These are phyloP conservation scores for Sanghuangporus weigelae DNA, from an alignment of 1,284 basidiomycete genomes.

Conservation along the genomic window DNA sequence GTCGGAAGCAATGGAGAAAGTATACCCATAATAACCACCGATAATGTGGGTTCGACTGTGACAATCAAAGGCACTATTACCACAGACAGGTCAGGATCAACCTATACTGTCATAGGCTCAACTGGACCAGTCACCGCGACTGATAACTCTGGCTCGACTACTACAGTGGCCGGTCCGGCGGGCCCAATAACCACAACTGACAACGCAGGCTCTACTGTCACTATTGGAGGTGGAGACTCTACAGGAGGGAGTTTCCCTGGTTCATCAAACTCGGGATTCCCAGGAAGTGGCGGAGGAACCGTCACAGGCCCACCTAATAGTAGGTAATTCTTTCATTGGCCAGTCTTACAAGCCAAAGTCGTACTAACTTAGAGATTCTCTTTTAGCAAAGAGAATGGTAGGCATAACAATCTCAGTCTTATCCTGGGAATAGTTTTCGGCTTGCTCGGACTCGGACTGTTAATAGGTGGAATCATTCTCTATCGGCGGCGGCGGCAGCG, in stretches of 20 bases:
- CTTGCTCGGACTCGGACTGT: not conserved
- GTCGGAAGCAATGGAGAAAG: not conserved
- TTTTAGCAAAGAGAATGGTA: not conserved
- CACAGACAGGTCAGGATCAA: not conserved
- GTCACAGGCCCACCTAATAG: slow-evolving; percentile 8
- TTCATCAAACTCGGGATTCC: not conserved
- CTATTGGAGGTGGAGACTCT: not conserved
- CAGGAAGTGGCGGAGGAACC: slow-evolving; percentile 15
- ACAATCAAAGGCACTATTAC: not conserved
- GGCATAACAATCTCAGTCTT: not conserved
- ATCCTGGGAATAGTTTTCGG: slow-evolving; percentile 13
- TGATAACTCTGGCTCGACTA: not conserved
- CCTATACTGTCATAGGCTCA: not conserved
- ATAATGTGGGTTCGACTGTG: not conserved
- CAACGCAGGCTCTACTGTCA: slow-evolving; percentile 1
- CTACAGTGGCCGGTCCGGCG: not conserved
- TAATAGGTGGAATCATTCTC: slow-evolving; percentile 1
- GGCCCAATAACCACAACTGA: slow-evolving; percentile 1
- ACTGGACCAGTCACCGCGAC: not conserved
- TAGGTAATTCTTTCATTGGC: not conserved
- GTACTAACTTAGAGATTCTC: not conserved
- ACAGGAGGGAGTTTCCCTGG: not conserved
- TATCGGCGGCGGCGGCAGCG: slow-evolving; percentile 7
- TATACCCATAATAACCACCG: not conserved
- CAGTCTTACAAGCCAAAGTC: not conserved